These are phyloP conservation scores for Ploettnerulaceae sp. DNA, from an alignment of 2,329 filamentous ascomycete genomes.

Conservation along the genomic window DNA sequence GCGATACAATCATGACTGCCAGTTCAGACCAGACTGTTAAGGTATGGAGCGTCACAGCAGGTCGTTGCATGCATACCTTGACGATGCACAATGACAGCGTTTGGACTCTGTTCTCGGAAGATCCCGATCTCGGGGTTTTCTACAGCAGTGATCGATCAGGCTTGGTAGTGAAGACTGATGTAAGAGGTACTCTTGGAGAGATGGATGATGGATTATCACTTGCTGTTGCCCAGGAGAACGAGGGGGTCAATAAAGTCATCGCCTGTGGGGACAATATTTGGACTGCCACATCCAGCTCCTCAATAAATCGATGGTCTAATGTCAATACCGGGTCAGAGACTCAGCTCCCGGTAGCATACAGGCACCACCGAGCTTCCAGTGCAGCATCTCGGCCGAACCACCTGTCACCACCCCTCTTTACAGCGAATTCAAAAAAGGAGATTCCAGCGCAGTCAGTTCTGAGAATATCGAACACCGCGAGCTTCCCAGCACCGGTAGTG, in stretches of 20 bases:
- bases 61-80: conserved; percentile 93
- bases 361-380: conserved; percentile 45
- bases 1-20: conserved; percentile 87
- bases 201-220: conserved; percentile 85
- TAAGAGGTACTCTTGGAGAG: conserved; percentile 65
- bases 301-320: conserved; percentile 71
- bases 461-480: conserved; percentile 77
- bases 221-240: conserved; percentile 88
- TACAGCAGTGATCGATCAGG: conserved; percentile 93
- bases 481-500: conserved; percentile 56
- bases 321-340: conserved; percentile 73
- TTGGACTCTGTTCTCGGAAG: conserved; percentile 89
- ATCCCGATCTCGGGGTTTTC: conserved; percentile 81
- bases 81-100: conserved; percentile 99
- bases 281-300: conserved; percentile 69
- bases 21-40: conserved; percentile 97
- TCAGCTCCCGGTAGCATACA: conserved; percentile 54
- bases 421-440: conserved; percentile 47
- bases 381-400: conserved; percentile 38
- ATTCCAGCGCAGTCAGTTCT: conserved; percentile 77
- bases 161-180: conserved; percentile 92
- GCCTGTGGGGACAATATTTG: conserved; percentile 53
- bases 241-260: conserved; percentile 66
- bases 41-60: conserved; percentile 93
- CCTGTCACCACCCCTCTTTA: conserved; percentile 34